A percentile compares a stretch with the other conserved stretches of the same genome.
phyloP scores from a whole-genome alignment of 257 asterid genomes.

The Solanum okadae region DNA sequence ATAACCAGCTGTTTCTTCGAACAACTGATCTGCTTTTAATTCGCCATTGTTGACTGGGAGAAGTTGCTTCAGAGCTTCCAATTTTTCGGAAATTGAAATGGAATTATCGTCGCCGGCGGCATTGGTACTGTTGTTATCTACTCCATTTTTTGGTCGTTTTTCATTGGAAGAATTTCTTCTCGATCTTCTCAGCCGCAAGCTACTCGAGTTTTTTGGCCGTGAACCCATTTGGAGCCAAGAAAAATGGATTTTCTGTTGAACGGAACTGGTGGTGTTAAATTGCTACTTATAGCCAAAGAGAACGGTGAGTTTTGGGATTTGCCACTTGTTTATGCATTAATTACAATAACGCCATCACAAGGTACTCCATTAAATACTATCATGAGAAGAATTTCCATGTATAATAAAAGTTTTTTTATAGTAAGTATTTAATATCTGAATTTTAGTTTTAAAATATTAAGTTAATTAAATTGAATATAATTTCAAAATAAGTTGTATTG shows the following conservation, averaged over 20 bases:
- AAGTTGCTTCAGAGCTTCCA: conserved; percentile 61
- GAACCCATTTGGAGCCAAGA: not conserved
- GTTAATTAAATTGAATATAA: not conserved
- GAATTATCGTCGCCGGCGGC: not conserved
- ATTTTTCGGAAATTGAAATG: conserved; percentile 39
- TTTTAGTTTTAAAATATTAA: not conserved
- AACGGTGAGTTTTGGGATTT: not conserved
- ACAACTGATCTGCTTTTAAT: conserved; percentile 45
- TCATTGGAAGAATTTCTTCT: conserved; percentile 22
- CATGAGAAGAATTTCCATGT: not conserved
- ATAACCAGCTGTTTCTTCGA: conserved; percentile 66
- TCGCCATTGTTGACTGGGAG: conserved; percentile 24
- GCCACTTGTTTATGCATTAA: conserved; percentile 18
- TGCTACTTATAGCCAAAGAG: not conserved
- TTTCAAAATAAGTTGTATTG: not conserved
- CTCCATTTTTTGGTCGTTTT: not conserved
- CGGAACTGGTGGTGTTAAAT: not conserved
- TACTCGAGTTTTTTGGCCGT: not conserved
- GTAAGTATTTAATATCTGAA: too few species aligned
- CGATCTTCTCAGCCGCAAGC: conserved; percentile 8
- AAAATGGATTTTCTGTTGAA: not conserved
- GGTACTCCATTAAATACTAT: too few species aligned
- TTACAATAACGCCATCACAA: conserved; percentile 27
- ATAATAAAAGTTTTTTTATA: too few species aligned
- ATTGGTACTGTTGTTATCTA: not conserved